These are phyloP conservation scores for Plectranthus barbatus DNA, from an alignment of 257 asterid genomes.

Conservation along the genomic window DNA sequence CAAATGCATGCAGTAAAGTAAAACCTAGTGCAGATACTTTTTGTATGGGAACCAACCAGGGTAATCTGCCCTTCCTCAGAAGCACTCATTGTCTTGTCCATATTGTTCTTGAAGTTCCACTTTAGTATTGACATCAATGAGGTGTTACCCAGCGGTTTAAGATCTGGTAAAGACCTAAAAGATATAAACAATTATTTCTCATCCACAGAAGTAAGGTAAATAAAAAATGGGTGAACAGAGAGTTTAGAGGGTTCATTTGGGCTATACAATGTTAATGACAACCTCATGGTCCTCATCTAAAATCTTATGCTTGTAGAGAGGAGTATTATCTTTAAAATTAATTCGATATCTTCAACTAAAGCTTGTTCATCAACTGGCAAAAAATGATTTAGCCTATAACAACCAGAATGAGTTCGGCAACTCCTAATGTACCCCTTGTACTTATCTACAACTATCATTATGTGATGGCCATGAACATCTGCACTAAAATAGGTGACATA, in stretches of 20 bases:
- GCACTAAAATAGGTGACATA: neutral
- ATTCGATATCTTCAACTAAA: neutral
- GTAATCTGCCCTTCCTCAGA: conserved; percentile 63
- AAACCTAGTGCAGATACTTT: neutral
- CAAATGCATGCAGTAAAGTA: conserved; percentile 12
- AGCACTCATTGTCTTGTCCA: conserved; percentile 79
- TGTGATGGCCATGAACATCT: neutral
- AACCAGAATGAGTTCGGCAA: neutral
- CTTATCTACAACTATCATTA: neutral
- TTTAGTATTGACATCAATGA: conserved; percentile 61
- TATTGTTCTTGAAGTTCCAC: conserved; percentile 74
- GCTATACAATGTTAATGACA: too few relatives aligned
- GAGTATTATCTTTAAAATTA: too few relatives aligned
- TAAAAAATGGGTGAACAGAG: neutral
- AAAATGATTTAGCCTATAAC: neutral
- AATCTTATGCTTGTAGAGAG: too few relatives aligned
- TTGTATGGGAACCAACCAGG: conserved; percentile 50
- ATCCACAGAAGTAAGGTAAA: conserved; percentile 9
- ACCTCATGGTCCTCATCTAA: too few relatives aligned
- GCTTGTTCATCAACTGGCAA: neutral
- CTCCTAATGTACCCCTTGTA: neutral
- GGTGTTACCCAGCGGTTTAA: conserved; percentile 49
- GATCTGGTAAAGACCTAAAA: conserved; percentile 73
- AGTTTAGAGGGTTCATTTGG: too few relatives aligned
- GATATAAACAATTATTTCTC: conserved; percentile 5